Base-by-base conservation (phyloP, 140 eudicot species). In the Bidens hawaiensis region DNA sequence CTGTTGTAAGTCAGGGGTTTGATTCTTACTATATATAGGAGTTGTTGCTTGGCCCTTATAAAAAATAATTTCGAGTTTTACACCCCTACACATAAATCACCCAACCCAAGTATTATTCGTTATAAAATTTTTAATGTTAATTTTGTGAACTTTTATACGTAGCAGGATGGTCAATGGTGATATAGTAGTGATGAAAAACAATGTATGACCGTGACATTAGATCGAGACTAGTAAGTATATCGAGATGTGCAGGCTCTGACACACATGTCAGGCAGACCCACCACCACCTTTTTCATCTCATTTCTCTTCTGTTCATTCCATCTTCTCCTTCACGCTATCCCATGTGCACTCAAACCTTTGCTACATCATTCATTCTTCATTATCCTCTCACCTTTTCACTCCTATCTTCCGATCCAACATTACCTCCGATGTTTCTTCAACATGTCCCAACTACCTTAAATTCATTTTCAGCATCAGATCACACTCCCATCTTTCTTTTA, bases 181-280 rank as follows among this genome's bases (percentile, higher is more conserved):
- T n/a, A n/a, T n/a, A n/a, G n/a, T n/a, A n/a, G n/a, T n/a, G n/a
- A n/a, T n/a, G n/a, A n/a, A n/a, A n/a, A 27, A 62, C 31, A 6
- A 46, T 28, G 27, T 3, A 58, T 58, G 64, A 58, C 3, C 2
- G 2, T 33, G 64, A 60, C 50, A 60, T 1, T 36, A 11, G 51
- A 45, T 45, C 43, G 10, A 36, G 14, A 36, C 43, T 34, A 9
- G 11, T 6, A 31, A 31, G 43, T 1, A 36, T 36, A 7, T 28
- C 60, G 73, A 69, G 75, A 69, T 59, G 75, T 50, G 48, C 33
- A 60, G 47, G 43, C 51, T 0, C 75, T 69, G 75, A 69, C 68
- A n/a, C n/a, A n/a, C n/a, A 69, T 59, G 73, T 68, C 73, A 70
- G 76, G 61, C n/a, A n/a, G n/a, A n/a, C n/a, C n/a, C n/a, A n/a